These are phyloP conservation scores for Paraphoma chrysanthemicola DNA, from an alignment of 2,329 filamentous ascomycete species.

Conservation along the genomic window DNA sequence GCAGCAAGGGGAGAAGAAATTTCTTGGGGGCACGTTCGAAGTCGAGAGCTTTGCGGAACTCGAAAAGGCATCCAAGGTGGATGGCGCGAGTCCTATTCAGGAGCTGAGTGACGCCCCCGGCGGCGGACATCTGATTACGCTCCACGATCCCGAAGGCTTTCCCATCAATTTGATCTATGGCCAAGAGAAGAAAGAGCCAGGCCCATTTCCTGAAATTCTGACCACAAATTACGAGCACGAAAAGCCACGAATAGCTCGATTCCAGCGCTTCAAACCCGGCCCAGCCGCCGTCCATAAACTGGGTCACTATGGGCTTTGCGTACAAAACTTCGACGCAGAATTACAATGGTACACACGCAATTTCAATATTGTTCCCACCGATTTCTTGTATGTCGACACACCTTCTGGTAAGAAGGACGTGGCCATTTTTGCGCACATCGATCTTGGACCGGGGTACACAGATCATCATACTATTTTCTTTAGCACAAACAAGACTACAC, in stretches of 20 bases:
- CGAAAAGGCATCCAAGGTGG: conserved; percentile 55
- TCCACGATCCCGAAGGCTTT: conserved; percentile 60
- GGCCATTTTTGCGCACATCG: conserved; percentile 62
- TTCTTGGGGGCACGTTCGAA: conserved; percentile 65
- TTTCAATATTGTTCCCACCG: conserved; percentile 57
- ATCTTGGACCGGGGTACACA: conserved; percentile 56
- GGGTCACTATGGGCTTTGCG: conserved; percentile 57
- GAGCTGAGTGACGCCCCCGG: conserved; percentile 61
- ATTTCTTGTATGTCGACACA: conserved; percentile 50
- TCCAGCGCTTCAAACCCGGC: conserved; percentile 61
- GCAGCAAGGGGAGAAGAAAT: conserved; percentile 58
- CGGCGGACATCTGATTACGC: conserved; percentile 58
- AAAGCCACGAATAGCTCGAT: conserved; percentile 57
- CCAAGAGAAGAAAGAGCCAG: conserved; percentile 55
- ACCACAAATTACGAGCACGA: conserved; percentile 50
- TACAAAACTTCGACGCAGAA: conserved; percentile 46
- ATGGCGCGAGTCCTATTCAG: conserved; percentile 57
- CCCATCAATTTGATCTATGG: conserved; percentile 66
- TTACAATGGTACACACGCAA: conserved; percentile 54
- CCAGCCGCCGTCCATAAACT: conserved; percentile 59
- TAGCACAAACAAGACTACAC: conserved; percentile 46
- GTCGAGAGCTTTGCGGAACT: conserved; percentile 65
- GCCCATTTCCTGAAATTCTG: conserved; percentile 57
- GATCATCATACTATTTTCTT: conserved; percentile 67
- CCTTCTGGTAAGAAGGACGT: conserved; percentile 42